phyloP scores from a whole-genome alignment of 805 yeast genomes.

The Saccharomycopsis amapae region DNA sequence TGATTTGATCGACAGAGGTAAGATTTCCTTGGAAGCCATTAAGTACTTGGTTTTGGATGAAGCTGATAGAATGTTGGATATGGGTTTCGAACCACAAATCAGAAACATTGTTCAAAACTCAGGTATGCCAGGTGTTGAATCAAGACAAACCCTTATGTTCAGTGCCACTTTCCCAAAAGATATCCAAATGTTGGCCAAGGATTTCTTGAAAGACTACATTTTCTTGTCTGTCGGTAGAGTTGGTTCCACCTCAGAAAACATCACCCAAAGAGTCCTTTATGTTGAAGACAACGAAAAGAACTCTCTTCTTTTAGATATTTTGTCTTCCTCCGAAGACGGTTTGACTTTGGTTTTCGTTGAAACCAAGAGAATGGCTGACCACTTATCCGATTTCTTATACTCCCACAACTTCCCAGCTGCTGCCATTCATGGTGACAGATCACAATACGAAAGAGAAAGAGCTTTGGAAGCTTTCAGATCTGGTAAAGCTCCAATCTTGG shows the following conservation, averaged over 20 bases:
- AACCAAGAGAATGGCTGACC: slow-evolving; percentile 98
- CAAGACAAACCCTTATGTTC: slow-evolving; percentile 97
- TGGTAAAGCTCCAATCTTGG: slow-evolving; percentile 89
- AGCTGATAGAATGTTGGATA: slow-evolving; percentile 99
- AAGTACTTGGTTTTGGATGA: slow-evolving; percentile 94
- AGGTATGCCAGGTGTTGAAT: slow-evolving; percentile 89
- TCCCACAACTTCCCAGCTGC: slow-evolving; percentile 92
- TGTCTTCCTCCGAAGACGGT: slow-evolving; percentile 73
- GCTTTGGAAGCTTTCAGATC: slow-evolving; percentile 90
- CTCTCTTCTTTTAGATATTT: slow-evolving; percentile 68
- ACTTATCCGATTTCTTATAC: slow-evolving; percentile 84
- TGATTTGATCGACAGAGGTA: slow-evolving; percentile 92
- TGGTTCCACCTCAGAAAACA: slow-evolving; percentile 98
- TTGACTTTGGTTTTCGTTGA: slow-evolving; percentile 93
- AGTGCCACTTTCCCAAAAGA: slow-evolving; percentile 99
- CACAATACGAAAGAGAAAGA: slow-evolving; percentile 95
- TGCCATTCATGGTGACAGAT: slow-evolving; percentile 98
- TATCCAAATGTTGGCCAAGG: slow-evolving; percentile 94
- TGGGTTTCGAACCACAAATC: slow-evolving; percentile 99
- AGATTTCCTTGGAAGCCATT: slow-evolving; percentile 81
- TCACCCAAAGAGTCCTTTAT: slow-evolving; percentile 85
- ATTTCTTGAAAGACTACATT: slow-evolving; percentile 91
- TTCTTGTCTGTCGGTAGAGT: slow-evolving; percentile 98
- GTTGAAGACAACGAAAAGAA: slow-evolving; percentile 93
- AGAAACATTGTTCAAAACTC: slow-evolving; percentile 96